Base-by-base conservation (phyloP, 2,329 filamentous ascomycete genomes). In the Didymella glomerata region DNA sequence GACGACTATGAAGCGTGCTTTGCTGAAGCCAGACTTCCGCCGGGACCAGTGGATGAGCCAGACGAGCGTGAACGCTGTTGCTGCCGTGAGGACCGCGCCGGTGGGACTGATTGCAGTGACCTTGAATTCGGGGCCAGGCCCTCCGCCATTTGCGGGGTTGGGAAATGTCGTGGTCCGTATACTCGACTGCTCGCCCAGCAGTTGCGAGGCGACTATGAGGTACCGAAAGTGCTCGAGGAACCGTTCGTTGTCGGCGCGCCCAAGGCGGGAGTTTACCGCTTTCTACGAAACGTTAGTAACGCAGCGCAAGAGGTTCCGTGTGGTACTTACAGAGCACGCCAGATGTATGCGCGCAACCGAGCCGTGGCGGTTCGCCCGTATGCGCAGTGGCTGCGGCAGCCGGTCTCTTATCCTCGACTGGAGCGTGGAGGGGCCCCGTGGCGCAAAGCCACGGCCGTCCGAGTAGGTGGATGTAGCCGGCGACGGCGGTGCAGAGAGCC, bases 211-310 rank as follows among this genome's bases (percentile, higher is more conserved):
- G 71, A 97, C 90, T 65, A 97, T 91, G 22, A 91, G 90, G 78
- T 97, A 97, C 64, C 93, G 90, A 72, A 97, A 97, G 73, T 93
- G 90, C 78, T 97, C 93, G 59, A 97, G 84, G 71, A 97, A 97
- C 66, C 88, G 89, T 67, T 89, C 85, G 73, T 93, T 96, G 68
- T 96, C 93, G 67, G 86, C 87, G 65, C 89, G 85, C 54, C 91
- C 89, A 63, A 96, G 84, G 61, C 86, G 85, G 40, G 89, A 88
- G 65, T 90, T 90, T 57, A 93, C 84, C 10, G 86, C 89, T 68
- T 84, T 85, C 89, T 91, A 71, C 28, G 44, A 28, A 20, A n/a
- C 6, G 67, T 71, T 44, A 72, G 64, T 25, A 45, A 27, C 1
- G 27, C 46, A 27, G 47, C 16, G 8, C n/a, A 11, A 36, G 16